Evolutionary conservation across 2,329 filamentous ascomycete genomes (phyloP), one percentile per base, ranked within the genome.

Genomic region (Taxawa tesnikishii): DNA sequence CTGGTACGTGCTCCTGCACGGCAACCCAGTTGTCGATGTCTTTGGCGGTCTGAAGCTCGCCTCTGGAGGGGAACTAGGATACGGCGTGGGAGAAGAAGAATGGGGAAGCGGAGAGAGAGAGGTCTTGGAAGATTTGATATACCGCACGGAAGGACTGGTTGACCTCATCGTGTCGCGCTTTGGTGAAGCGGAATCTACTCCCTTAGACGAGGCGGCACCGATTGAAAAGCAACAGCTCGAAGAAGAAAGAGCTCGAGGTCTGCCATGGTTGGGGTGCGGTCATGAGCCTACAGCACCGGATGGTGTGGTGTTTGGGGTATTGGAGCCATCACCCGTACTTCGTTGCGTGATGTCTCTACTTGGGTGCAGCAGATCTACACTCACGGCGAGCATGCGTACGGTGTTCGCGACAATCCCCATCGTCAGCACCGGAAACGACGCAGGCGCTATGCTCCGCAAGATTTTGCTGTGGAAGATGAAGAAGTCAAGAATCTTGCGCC

Each of bases 31-130:
- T 2, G 73, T 79, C 1, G 78, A 79, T 40, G 66, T 93, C 4
- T 85, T 84, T 47, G 75, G 79, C 8, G 85, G 83, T 5, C 75
- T 94, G 49, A 94, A 93, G 54, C 67, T 98, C 18, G 83, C 87
- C 9, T 83, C 80, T 5, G 85, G 83, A 19, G 88, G 90, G 12
- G 88, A 96, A 58, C 70, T 96, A 15, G 90, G 90, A 11, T 73
- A 94, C 28, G 90, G 90, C 0, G 90, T 96, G 1, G 90, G 90
- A 12, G 90, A 96, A 53, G 90, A 96, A 59, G 83, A 94, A 34
- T 79, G 85, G 53, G 88, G 88, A 4, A 94, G 88, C 51, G 85
- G 85, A 18, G 88, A 96, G 60, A 70, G 88, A 46, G 88, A 92
- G 46, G 88, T 96, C 0, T 63, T 98, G 2, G 88, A 96, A 54